Evolutionary conservation across 352 stramenopile genomes (phyloP), one percentile per base, ranked within the genome.

Genomic region (Globisporangium echinulatum): DNA sequence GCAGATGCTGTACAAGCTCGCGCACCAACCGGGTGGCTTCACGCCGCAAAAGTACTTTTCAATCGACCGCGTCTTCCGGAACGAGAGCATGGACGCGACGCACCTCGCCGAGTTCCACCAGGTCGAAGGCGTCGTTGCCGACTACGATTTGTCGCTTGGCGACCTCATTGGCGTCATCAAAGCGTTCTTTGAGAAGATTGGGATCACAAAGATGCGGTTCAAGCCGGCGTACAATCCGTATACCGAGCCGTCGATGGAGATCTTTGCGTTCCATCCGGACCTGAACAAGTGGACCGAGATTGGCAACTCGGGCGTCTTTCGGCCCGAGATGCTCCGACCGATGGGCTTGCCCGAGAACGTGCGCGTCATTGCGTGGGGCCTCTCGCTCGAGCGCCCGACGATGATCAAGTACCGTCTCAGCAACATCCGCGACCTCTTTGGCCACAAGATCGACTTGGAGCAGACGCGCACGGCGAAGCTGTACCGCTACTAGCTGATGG

Each of bases 141-240:
- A 99, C 88, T 98, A 99, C 70, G 93, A 99, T 74, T 77, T 99
- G 42, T 97, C 85, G 56, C 82, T 99, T 10, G 97, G 96, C 59
- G 96, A 99, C 72, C 85, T 99, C 61, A 99, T 99, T 68, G 97
- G 97, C 58, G 96, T 97, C 37, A 99, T 99, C 79, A 95, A 98
- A 72, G 97, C 97, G n/a, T 99, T 99, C 83, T 99, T 99, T 82
- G 84, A 96, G 54, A 98, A 98, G 73, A 98, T 98, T 43, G 92
- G 92, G 53, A 98, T 98, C 69, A 98, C 91, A 38, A 79, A 99
- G 75, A 93, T 99, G 70, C 96, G 97, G 74, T 99, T 99, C 90
- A 99, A 99, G 84, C 97, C 97, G 15, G 97, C 97, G 33, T 99
- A 99, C 85, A 99, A 99, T 77, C 97, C 97, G 40, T 99, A 99